A percentile compares a stretch with the other conserved stretches of the same genome.
Evolutionary conservation across 2,329 filamentous ascomycete genomes (phyloP).

Genomic region (Diaporthe destruens): DNA sequence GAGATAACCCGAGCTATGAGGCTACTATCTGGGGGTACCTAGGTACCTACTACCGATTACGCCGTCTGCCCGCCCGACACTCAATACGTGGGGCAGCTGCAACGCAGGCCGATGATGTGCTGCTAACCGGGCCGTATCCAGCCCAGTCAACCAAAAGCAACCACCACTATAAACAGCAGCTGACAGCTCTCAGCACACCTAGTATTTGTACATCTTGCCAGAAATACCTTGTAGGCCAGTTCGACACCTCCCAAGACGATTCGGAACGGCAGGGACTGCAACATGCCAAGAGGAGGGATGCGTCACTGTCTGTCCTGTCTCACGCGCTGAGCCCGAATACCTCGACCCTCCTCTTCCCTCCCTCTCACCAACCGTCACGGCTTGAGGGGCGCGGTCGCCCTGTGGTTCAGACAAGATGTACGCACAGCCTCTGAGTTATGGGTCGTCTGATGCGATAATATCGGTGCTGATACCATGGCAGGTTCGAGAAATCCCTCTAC

Average conservation of each 20-base stretch:
- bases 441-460: neutral
- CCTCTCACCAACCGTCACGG: conserved; percentile 1
- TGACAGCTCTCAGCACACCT: conserved; percentile 15
- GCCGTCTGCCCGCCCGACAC: neutral
- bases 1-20: neutral
- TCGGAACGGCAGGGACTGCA: conserved; percentile 21
- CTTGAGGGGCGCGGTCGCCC: conserved; percentile 27
- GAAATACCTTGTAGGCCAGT: neutral
- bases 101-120: conserved; percentile 38
- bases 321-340: conserved; percentile 30
- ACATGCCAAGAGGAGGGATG: conserved; percentile 38
- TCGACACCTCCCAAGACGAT: neutral
- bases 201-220: neutral
- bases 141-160: neutral
- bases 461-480: conserved; percentile 56
- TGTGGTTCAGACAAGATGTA: conserved; percentile 45
- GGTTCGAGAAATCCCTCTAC: conserved; percentile 99
- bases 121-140: conserved; percentile 3
- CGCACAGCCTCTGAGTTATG: conserved; percentile 9
- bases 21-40: no score
- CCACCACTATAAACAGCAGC: neutral
- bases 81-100: conserved; percentile 39
- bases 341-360: conserved; percentile 13
- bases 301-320: conserved; percentile 22
- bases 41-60: conserved; percentile 17